These are phyloP conservation scores for Rhodomyrtus tomentosa DNA, from an alignment of 345 rosid species.

Conservation along the genomic window DNA sequence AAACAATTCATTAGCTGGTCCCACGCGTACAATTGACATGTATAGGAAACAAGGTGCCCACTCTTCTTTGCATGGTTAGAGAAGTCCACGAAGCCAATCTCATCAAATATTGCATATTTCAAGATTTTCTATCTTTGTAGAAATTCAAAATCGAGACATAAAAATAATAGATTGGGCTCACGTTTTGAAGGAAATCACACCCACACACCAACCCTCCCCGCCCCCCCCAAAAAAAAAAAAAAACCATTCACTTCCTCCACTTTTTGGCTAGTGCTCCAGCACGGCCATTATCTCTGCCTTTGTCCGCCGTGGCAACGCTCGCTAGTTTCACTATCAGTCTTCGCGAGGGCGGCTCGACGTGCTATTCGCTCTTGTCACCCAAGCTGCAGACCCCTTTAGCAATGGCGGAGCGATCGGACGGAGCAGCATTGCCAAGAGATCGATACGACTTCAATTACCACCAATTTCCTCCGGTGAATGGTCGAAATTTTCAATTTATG, in stretches of 20 bases:
- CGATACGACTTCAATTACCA: background rate
- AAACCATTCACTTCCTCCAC: background rate
- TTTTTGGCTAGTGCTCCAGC: fast-evolving
- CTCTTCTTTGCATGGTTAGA: too few relatives aligned
- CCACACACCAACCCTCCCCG: fast-evolving
- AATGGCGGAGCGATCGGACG: fast-evolving
- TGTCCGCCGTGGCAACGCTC: background rate
- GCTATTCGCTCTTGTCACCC: background rate
- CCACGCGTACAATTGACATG: too few relatives aligned
- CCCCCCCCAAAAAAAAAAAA: background rate
- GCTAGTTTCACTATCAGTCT: background rate
- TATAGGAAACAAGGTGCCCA: too few relatives aligned
- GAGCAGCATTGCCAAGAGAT: background rate
- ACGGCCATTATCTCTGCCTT: fast-evolving
- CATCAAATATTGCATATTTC: too few relatives aligned
- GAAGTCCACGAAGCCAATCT: too few relatives aligned
- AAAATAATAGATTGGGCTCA: too few relatives aligned
- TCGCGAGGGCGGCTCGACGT: background rate
- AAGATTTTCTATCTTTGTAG: too few relatives aligned
- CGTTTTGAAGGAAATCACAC: background rate
- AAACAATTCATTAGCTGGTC: too few relatives aligned
- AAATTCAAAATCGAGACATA: too few relatives aligned
- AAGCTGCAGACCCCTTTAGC: background rate
- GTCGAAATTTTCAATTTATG: background rate
- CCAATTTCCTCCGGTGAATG: background rate